Base-by-base conservation (phyloP, 768 basidiomycete species). In the Boletales sp. region DNA sequence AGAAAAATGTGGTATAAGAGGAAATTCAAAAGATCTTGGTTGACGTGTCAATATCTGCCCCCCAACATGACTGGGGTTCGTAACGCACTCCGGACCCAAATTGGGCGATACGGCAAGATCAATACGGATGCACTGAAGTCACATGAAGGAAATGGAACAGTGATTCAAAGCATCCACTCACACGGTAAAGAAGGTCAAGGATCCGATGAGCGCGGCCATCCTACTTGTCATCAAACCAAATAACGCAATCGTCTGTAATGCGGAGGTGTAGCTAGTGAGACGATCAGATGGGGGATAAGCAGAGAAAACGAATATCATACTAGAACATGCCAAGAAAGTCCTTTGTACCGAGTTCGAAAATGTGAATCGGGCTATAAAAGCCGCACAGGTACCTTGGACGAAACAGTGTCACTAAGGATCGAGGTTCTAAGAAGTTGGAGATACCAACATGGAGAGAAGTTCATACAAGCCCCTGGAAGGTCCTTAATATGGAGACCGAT, bases 1-100 rank as follows among this genome's bases (percentile, higher is more conserved):
- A 95, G 69, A 67, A 94, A 92, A 4, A 71, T 74, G 53, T 92
- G 87, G 65, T 87, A 94, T n/a, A 89, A 60, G 45, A 85, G 66
- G 59, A 89, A 87, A 69, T 85, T 82, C 59, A 87, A 75, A 66
- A 83, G 72, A 61, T 77, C 82, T 84, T 53, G 10, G 29, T 37
- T 35, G 42, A 40, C 18, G 24, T 41, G 39, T 61, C 19, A 58
- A 45, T 35, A n/a, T n/a, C 40, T 27, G 10, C 29, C 21, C 45
- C 39, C 47, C 27, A 5, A 38, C 41, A 21, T 30, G 37, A 47
- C 38, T 10, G 15, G n/a, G 9, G 38, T 34, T 13, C 24, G 24
- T 7, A 27, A 64, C 73, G 42, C 42, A 77, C 74, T 70, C 41
- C 71, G 63, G 18, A 69, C 52, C 67, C 72, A 76, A 9, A 58